Evolutionary conservation across 306 rosid species (phyloP).

Genomic region (Arachis stenosperma): DNA sequence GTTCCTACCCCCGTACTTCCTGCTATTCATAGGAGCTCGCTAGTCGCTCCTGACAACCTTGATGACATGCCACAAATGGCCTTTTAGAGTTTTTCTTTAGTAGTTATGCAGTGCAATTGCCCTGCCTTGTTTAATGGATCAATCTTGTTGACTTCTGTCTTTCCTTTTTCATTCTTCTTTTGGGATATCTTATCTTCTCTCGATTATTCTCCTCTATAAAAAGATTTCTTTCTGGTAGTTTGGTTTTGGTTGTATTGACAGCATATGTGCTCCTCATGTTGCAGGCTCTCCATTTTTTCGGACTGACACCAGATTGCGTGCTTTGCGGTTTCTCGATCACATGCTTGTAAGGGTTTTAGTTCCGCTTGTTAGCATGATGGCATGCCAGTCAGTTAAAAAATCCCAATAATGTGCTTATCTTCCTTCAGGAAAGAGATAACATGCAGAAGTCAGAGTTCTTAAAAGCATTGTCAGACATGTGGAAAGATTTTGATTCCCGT

Average conservation of each 20-base stretch:
- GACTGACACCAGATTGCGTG: conserved; percentile 95
- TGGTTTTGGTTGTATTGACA: not conserved
- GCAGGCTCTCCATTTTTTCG: conserved; percentile 94
- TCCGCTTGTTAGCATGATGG: conserved; percentile 38
- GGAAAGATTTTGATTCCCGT: conserved; percentile 99
- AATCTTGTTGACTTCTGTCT: not conserved
- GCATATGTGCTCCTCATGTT: conserved; percentile 36
- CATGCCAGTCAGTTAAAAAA: conserved; percentile 29
- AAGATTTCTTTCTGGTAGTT: not conserved
- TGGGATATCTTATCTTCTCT: not conserved
- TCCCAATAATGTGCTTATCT: conserved; percentile 34
- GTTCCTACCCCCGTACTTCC: too few species aligned
- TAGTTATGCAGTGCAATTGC: not conserved
- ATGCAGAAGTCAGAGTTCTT: conserved; percentile 98
- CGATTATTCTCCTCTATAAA: not conserved
- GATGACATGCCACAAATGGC: not conserved
- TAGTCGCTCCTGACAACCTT: not conserved
- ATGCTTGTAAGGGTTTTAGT: conserved; percentile 80
- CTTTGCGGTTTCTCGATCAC: conserved; percentile 98
- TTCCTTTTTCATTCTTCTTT: not conserved
- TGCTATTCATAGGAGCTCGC: too few species aligned
- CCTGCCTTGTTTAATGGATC: not conserved
- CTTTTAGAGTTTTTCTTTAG: not conserved
- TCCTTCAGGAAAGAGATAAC: conserved; percentile 95
- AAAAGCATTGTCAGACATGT: conserved; percentile 95